Evolutionary conservation across 331 rosid genomes (phyloP).

Genomic region (Dryas integrifolia): DNA sequence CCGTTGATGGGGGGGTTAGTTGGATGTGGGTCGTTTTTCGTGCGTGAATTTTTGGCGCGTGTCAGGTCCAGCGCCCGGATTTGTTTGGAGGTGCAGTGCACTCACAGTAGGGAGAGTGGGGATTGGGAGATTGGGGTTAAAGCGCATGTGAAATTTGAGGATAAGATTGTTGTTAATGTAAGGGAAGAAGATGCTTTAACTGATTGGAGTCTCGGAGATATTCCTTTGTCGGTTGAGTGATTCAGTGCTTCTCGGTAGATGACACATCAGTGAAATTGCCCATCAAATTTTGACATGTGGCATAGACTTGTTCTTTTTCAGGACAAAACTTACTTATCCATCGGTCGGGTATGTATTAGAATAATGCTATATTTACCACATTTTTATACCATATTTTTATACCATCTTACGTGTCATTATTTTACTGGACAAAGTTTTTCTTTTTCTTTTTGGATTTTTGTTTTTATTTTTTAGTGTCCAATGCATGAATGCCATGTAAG

Average conservation of each 20-base stretch:
- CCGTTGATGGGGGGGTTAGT: constrained; percentile 31
- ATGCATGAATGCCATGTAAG: no score
- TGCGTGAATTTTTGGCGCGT: neutral
- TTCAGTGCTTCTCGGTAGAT: neutral
- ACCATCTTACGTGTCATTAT: no score
- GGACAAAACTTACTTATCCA: no score
- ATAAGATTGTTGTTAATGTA: neutral
- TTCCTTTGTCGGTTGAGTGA: neutral
- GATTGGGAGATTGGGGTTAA: no score
- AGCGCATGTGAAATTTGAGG: neutral
- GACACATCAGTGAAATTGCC: neutral
- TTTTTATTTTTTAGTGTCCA: no score
- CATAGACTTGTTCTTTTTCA: neutral
- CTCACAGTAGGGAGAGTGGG: neutral
- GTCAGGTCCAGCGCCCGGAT: neutral
- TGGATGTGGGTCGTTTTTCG: neutral
- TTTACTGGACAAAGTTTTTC: no score
- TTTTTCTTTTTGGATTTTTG: no score
- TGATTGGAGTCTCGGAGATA: neutral
- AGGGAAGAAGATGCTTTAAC: neutral
- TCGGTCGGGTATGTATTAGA: no score
- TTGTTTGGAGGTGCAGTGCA: constrained; percentile 12
- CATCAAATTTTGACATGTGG: neutral
- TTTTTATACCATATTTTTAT: no score
- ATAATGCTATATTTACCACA: no score